A percentile compares a stretch with the other conserved stretches of the same genome.
phyloP scores from a whole-genome alignment of 1,284 basidiomycete genomes.

The Inonotus obliquus region DNA sequence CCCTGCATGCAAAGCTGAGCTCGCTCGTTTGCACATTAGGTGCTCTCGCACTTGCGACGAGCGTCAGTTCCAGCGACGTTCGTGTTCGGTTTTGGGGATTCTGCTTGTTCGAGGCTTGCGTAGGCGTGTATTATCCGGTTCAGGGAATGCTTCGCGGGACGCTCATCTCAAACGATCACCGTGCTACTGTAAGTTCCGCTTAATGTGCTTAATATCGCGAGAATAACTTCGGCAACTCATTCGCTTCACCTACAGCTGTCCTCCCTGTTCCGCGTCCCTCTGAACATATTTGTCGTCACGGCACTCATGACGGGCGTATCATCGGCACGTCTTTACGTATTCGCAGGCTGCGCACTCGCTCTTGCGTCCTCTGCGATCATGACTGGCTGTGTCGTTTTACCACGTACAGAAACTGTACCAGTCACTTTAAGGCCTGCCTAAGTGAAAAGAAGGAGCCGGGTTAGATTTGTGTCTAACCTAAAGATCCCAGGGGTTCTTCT shows the following conservation, averaged over 20 bases:
- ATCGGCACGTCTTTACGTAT: slow-evolving; percentile 55
- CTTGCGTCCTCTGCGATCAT: slow-evolving; percentile 57
- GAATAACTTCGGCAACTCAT: not conserved
- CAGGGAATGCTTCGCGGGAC: slow-evolving; percentile 70
- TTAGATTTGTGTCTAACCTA: too few species aligned
- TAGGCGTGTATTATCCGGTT: slow-evolving; percentile 74
- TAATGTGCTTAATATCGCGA: slow-evolving; percentile 8
- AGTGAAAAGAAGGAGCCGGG: not conserved
- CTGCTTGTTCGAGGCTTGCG: slow-evolving; percentile 69
- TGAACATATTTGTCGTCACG: slow-evolving; percentile 71
- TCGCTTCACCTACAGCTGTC: slow-evolving; percentile 42
- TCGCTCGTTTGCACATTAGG: slow-evolving; percentile 56
- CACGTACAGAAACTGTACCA: slow-evolving; percentile 11
- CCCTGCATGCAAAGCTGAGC: slow-evolving; percentile 63
- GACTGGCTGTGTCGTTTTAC: slow-evolving; percentile 45
- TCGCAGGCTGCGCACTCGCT: slow-evolving; percentile 53
- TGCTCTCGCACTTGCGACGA: slow-evolving; percentile 50
- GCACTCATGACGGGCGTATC: slow-evolving; percentile 67
- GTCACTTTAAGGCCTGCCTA: slow-evolving; percentile 8
- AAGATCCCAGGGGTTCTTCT: not conserved
- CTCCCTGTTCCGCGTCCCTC: slow-evolving; percentile 67
- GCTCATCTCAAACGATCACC: slow-evolving; percentile 66
- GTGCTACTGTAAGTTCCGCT: slow-evolving; percentile 52
- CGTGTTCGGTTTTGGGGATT: slow-evolving; percentile 65
- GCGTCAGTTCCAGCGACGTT: slow-evolving; percentile 44